These are phyloP conservation scores for Candida piceae DNA, from an alignment of 805 yeast genomes.

Conservation along the genomic window DNA sequence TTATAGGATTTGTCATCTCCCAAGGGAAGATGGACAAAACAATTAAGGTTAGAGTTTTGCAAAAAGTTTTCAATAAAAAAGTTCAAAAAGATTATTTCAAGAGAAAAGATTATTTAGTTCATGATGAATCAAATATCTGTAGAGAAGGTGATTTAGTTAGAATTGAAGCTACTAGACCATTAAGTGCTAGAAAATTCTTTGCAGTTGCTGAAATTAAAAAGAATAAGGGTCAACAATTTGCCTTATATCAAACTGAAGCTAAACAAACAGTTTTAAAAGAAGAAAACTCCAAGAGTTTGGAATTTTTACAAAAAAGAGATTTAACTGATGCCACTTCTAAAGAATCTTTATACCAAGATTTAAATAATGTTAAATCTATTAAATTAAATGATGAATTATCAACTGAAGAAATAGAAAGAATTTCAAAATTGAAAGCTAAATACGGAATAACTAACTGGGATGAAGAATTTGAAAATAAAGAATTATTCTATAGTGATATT, in stretches of 20 bases:
- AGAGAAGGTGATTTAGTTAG: conserved; percentile 95
- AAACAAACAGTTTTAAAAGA: conserved; percentile 61
- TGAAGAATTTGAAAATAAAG: conserved; percentile 20
- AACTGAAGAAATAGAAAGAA: conserved; percentile 32
- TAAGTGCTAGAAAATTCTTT: conserved; percentile 76
- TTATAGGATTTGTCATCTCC: conserved; percentile 87
- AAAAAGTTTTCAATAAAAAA: conserved; percentile 62
- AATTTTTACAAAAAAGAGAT: conserved; percentile 48
- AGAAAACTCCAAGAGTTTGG: conserved; percentile 51
- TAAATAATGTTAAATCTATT: conserved; percentile 14
- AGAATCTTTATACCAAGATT: conserved; percentile 29
- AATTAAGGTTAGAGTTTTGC: conserved; percentile 85
- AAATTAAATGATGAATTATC: conserved; percentile 12
- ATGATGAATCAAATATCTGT: conserved; percentile 87
- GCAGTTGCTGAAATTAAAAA: conserved; percentile 89
- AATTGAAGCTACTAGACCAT: conserved; percentile 82
- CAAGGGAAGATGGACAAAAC: conserved; percentile 97
- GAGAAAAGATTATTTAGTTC: conserved; percentile 83
- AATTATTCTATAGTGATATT: conserved; percentile 27
- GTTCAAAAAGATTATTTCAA: conserved; percentile 72
- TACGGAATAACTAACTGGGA: conserved; percentile 26
- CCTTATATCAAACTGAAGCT: conserved; percentile 69
- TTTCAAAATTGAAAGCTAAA: conserved; percentile 32
- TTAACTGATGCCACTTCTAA: conserved; percentile 17
- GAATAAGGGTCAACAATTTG: conserved; percentile 90